Evolutionary conservation across 148 eudicot species (phyloP).

Genomic region (Camellia lanceoleosa): DNA sequence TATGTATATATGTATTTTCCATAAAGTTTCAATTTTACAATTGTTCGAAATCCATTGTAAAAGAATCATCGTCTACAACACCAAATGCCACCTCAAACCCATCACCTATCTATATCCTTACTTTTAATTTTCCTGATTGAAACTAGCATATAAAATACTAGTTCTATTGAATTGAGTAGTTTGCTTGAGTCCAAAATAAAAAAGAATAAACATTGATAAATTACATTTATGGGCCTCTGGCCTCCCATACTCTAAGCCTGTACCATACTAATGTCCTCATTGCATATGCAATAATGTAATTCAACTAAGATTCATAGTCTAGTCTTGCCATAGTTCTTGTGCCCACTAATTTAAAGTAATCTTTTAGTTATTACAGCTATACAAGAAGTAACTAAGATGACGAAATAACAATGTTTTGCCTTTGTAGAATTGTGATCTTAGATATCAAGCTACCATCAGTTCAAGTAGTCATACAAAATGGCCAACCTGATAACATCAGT

Average conservation of each 20-base stretch:
- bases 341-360: background rate
- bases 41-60: background rate
- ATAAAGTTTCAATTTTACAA: background rate
- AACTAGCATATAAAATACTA: background rate
- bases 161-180: background rate
- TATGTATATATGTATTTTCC: background rate
- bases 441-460: background rate
- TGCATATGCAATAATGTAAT: background rate
- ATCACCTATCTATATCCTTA: background rate
- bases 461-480: background rate
- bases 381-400: background rate
- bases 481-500: background rate
- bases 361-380: background rate
- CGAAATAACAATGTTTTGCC: background rate
- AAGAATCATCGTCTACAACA: background rate
- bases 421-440: background rate
- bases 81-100: background rate
- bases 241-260: background rate
- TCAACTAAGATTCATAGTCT: background rate
- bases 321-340: slow-evolving; percentile 1
- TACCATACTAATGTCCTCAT: background rate
- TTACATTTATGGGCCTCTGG: background rate
- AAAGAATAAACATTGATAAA: background rate
- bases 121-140: background rate
- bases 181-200: background rate